A percentile compares a stretch with the other conserved stretches of the same genome.
Evolutionary conservation across 23 red algal species (phyloP).

Genomic region (Gracilaria domingensis): DNA sequence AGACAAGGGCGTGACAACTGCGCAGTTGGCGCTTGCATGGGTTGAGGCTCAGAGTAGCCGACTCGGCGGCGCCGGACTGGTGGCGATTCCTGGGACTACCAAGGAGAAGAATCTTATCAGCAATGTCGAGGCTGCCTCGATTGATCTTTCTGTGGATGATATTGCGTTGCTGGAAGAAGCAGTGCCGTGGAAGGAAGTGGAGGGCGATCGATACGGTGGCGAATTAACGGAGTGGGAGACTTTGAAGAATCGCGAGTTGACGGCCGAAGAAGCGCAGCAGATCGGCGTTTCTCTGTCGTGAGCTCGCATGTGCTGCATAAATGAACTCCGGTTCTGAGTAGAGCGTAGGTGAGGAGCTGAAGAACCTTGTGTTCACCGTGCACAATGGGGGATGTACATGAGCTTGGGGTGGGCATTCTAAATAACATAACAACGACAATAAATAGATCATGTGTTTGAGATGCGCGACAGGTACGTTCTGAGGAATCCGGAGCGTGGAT

Average conservation of each 20-base stretch:
- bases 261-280: constrained; percentile 20
- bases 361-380: too few relatives aligned
- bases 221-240: constrained; percentile 53
- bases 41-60: constrained; percentile 32
- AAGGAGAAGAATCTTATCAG: constrained; percentile 57
- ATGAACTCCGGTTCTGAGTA: too few relatives aligned
- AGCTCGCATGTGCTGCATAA: too few relatives aligned
- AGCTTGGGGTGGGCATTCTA: too few relatives aligned
- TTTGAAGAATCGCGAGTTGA: constrained; percentile 55
- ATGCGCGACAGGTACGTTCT: too few relatives aligned
- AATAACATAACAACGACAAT: too few relatives aligned
- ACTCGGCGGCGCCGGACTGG: constrained; percentile 24
- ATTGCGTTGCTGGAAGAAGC: constrained; percentile 43
- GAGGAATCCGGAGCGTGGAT: too few relatives aligned
- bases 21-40: constrained; percentile 76
- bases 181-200: constrained; percentile 35
- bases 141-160: constrained; percentile 61
- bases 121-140: constrained; percentile 30
- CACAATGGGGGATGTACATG: too few relatives aligned
- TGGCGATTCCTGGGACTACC: constrained; percentile 75
- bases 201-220: constrained; percentile 40
- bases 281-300: constrained; percentile 7
- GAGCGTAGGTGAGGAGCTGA: too few relatives aligned
- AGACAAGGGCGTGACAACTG: constrained; percentile 31
- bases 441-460: too few relatives aligned